Conservation (phyloP, 2,329 filamentous ascomycete species). For the Chaetomiaceae sp. region DNA sequence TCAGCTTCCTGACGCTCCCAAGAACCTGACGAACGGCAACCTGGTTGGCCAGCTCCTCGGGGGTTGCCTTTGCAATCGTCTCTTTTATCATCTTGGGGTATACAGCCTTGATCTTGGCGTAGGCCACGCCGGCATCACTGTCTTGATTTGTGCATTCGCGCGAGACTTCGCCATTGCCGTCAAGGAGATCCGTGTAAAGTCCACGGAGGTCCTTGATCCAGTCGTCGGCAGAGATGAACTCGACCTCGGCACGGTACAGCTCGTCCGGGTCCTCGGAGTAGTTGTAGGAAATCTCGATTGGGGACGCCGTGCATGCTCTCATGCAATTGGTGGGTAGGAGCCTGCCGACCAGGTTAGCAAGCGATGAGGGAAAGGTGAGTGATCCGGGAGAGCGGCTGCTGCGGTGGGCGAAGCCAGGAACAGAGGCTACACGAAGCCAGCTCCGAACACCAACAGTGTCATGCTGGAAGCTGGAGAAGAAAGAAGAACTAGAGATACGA, state of each 20-base stretch:
- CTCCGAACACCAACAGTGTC: too few species aligned
- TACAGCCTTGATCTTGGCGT: constrained; percentile 43
- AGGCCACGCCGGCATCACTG: constrained; percentile 39
- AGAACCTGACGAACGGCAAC: constrained; percentile 40
- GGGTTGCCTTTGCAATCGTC: constrained; percentile 35
- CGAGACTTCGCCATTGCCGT: constrained; percentile 38
- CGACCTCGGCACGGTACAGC: constrained; percentile 45
- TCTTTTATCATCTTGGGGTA: constrained; percentile 37
- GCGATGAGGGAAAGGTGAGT: background rate
- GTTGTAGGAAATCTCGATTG: constrained; percentile 58
- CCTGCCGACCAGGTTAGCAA: constrained; percentile 24
- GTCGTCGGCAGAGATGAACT: constrained; percentile 49
- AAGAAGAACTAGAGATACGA: background rate
- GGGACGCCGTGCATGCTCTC: constrained; percentile 57
- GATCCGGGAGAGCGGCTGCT: too few species aligned
- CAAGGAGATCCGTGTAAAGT: constrained; percentile 46
- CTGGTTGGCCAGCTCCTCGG: constrained; percentile 42
- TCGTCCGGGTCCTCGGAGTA: constrained; percentile 33
- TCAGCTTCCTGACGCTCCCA: constrained; percentile 42
- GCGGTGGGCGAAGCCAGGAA: too few species aligned
- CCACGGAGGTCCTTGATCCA: constrained; percentile 49
- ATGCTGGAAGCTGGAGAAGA: too few species aligned
- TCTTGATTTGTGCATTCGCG: constrained; percentile 28
- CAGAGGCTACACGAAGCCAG: too few species aligned
- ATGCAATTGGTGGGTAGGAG: constrained; percentile 44